Evolutionary conservation across 2,329 filamentous ascomycete species (phyloP).

Genomic region (Seiridium unicorne): DNA sequence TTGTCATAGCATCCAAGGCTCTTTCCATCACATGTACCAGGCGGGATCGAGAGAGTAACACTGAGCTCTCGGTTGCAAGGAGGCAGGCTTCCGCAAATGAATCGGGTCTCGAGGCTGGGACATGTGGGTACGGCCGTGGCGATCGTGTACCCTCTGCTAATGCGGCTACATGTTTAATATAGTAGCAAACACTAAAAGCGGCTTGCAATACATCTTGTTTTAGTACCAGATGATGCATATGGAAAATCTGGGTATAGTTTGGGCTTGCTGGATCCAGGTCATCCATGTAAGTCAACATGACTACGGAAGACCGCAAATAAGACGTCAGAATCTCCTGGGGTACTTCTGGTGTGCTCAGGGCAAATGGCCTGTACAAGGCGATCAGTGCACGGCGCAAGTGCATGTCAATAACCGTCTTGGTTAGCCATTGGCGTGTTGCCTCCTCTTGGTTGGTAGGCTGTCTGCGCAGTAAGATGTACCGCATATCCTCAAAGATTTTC

Average conservation of each 20-base stretch:
- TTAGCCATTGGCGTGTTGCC: constrained; percentile 50
- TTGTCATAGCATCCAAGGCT: constrained; percentile 43
- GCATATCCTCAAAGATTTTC: constrained; percentile 52
- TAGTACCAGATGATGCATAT: constrained; percentile 52
- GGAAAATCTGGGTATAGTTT: constrained; percentile 45
- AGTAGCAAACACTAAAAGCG: constrained; percentile 54
- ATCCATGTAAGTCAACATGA: constrained; percentile 54
- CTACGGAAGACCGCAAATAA: constrained; percentile 54
- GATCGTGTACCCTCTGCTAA: constrained; percentile 7
- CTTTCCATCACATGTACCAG: constrained; percentile 38
- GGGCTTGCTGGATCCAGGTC: constrained; percentile 48
- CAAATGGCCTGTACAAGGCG: constrained; percentile 54
- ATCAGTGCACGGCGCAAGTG: constrained; percentile 51
- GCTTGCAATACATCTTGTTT: constrained; percentile 55
- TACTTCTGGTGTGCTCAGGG: constrained; percentile 47
- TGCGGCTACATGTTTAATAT: constrained; percentile 37
- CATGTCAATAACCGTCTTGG: constrained; percentile 51
- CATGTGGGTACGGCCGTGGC: constrained; percentile 12
- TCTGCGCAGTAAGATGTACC: constrained; percentile 49
- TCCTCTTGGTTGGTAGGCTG: constrained; percentile 39
- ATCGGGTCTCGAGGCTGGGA: constrained; percentile 15
- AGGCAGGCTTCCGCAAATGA: constrained; percentile 22
- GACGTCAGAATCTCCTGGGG: constrained; percentile 50
- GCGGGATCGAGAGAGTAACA: constrained; percentile 23
- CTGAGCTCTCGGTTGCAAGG: constrained; percentile 24